Base-by-base conservation (phyloP, 108 stramenopile genomes). In the Nitzschia palea region DNA sequence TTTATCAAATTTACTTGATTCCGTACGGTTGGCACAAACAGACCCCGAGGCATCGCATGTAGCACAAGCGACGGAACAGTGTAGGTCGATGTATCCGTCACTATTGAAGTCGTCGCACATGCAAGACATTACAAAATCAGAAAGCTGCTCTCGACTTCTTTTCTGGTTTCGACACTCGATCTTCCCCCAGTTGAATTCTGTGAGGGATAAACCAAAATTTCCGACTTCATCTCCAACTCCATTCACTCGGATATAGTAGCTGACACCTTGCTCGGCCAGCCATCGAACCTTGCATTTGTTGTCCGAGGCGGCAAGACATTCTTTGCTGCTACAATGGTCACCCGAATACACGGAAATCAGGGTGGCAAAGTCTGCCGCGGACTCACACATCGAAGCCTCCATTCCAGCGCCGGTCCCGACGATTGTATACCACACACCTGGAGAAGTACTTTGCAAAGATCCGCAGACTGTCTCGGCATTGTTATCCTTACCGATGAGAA, bases 361-460 rank as follows among this genome's bases (percentile, higher is more conserved):
- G 34, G 53, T 28, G 6, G 5, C 5, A 22, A 56, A 57, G n/a
- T 57, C 33, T 12, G 55, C 12, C 26, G 8, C 32, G 6, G 5
- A 17, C 6, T 57, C 55, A 34, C 55, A 57, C 28, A 34, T 6
- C 8, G 55, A 22, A 8, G 55, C 55, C 32, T 31, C 29, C 10
- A 57, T 57, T 31, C 32, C 55, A 4, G 6, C 55, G 28, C 55
- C 55, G 29, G 29, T 30, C 32, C 55, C 55, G 4, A 31, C 29
- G 8, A 57, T 27, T 23, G 5, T 15, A 34, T 57, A 57, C 55
- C 55, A 57, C 28, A 57, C 5, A 8, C 55, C 55, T 15, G 50
- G 50, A 22, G 50, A 51, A 23, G n/a, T 15, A 20, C n/a, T 18
- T 22, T 51, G 14, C 6, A 6, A 15, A 6, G 18, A 17, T 15